Evolutionary conservation across 805 yeast genomes (phyloP), one percentile per base, ranked within the genome.

Genomic region (Saturnispora silvae): DNA sequence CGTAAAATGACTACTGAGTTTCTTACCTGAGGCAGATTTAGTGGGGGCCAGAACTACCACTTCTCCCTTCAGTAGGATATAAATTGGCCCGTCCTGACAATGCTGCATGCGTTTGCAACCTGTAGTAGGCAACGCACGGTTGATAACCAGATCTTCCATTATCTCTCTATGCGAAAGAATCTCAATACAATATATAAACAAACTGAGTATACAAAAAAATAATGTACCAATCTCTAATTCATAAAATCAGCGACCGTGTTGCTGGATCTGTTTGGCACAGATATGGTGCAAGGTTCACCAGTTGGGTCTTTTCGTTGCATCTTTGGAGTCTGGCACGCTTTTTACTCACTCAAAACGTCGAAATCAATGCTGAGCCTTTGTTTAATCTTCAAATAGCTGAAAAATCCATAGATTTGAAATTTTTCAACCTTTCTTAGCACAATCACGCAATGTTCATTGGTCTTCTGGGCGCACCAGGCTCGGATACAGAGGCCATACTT

Each of bases 401-500:
- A n/a, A n/a, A n/a, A n/a, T n/a, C n/a, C n/a, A n/a, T n/a, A n/a
- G n/a, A n/a, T n/a, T n/a, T n/a, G n/a, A n/a, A n/a, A n/a, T n/a
- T n/a, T n/a, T n/a, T n/a, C n/a, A n/a, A n/a, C n/a, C n/a, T n/a
- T n/a, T n/a, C n/a, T n/a, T n/a, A n/a, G n/a, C n/a, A n/a, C n/a
- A n/a, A n/a, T n/a, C n/a, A n/a, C n/a, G 20, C 8, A 2, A 81
- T 81, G 94, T 64, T 82, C 28, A 69, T 82, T 19, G 92, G 87
- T 2, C 63, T 82, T 7, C 72, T 86, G 1, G 94, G 94, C 0
- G 67, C 83, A 0, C 51, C 68, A 0, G 65, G 75, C 25, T 67
- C 86, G n/a, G 94, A 92, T 1, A 72, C 77, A 45, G 63, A 72
- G 2, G 78, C 74, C 38, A 74, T 78, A 1, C 11, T 36, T 3